Evolutionary conservation across 2,329 filamentous ascomycete genomes (phyloP), one percentile per base, ranked within the genome.

Genomic region (Penicillium sp.): DNA sequence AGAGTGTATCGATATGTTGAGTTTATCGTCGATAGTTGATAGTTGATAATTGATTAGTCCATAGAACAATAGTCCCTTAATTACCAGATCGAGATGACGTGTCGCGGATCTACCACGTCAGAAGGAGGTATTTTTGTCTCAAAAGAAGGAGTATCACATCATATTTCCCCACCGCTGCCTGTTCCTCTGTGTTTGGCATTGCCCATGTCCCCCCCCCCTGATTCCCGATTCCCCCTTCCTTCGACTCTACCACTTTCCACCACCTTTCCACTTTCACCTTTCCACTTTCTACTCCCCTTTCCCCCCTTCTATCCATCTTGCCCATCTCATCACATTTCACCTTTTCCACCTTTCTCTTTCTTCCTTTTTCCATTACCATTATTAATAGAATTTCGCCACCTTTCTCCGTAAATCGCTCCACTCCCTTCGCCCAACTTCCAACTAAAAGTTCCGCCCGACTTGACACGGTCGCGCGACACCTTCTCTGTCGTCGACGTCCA

Each of bases 321-420:
- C 7, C 39, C 39, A 21, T 21, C 18, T 21, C 18, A 21, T 3
- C 21, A 41, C 38, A 18, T 42, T 21, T 23, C 16, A 41, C 38
- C 38, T 26, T 26, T 38, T 36, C n/a, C 16, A 21, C 18, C 39
- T 26, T 42, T 28, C 41, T 26, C 15, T 28, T 38, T 9, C 34
- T n/a, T 18, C 23, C 41, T 28, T 21, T 50, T 53, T 21, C 44
- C 47, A 45, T 47, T 48, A 43, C 47, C 34, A 38, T 55, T 60
- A 56, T 56, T 61, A 57, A 59, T 63, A 57, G 56, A 59, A 49
- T 61, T 61, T 51, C 52, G 56, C 62, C 61, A 58, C 63, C 56
- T 52, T 49, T 52, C 57, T 61, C 57, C 56, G 57, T 61, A 49
- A 48, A 48, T 54, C 46, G 29, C 16, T 47, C 49, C 49, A 41